Conservation (phyloP, 352 stramenopile species). For the Pythium phragmitis region DNA sequence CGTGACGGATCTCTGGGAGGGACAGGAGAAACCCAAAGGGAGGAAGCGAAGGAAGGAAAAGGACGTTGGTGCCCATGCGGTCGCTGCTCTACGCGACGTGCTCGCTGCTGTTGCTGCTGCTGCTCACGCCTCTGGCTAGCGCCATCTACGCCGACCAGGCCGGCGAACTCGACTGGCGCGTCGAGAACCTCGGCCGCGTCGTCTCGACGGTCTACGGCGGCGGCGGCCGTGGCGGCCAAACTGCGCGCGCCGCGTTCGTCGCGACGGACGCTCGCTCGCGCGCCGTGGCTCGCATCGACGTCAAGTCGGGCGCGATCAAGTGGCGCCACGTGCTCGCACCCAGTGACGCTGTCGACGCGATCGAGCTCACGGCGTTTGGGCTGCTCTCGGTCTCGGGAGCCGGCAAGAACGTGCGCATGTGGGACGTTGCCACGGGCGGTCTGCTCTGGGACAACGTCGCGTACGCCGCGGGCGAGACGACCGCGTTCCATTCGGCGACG, state of each 20-base stretch:
- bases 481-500: constrained; percentile 43
- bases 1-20: neutral
- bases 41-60: neutral
- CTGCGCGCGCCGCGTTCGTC: constrained; percentile 64
- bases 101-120: constrained; percentile 22
- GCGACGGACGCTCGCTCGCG: constrained; percentile 59
- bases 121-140: constrained; percentile 18
- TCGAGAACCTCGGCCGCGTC: constrained; percentile 59
- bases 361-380: constrained; percentile 70
- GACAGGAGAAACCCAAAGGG: neutral
- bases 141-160: constrained; percentile 78
- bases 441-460: constrained; percentile 68
- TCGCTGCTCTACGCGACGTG: neutral
- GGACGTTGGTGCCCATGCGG: neutral
- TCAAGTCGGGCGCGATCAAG: constrained; percentile 67
- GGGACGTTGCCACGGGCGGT: constrained; percentile 58
- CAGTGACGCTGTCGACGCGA: constrained; percentile 60
- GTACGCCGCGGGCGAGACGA: constrained; percentile 21
- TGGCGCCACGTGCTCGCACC: constrained; percentile 68
- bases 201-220: constrained; percentile 46
- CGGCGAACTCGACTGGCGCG: constrained; percentile 77
- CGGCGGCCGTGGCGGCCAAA: constrained; percentile 28
- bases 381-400: constrained; percentile 57
- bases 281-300: constrained; percentile 63
- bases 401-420: constrained; percentile 63